Conservation (phyloP, 495 filamentous ascomycete genomes). For the Bathelium albidoporum region DNA sequence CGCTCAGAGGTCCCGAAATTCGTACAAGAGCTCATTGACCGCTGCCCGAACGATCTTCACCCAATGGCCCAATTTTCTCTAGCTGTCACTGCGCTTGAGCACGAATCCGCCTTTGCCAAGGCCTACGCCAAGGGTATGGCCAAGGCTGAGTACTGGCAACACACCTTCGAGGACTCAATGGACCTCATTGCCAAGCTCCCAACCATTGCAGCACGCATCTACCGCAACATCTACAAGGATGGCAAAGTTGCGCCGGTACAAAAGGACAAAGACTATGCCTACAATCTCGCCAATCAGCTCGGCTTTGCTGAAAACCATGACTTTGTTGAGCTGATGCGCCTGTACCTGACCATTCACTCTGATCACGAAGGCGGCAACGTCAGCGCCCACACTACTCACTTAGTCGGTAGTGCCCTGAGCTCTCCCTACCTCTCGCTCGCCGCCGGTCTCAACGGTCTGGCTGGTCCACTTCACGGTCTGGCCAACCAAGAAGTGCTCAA, state of each 20-base stretch:
- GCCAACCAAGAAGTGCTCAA: slow-evolving; percentile 99
- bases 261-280: slow-evolving; percentile 97
- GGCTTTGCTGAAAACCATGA: slow-evolving; percentile 91
- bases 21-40: slow-evolving; percentile 97
- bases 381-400: slow-evolving; percentile 93
- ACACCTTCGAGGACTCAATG: slow-evolving; percentile 99
- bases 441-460: slow-evolving; percentile 93
- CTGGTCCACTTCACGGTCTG: slow-evolving; percentile 94
- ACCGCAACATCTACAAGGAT: slow-evolving; percentile 99
- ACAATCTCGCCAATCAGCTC: slow-evolving; percentile 98
- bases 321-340: slow-evolving; percentile 94
- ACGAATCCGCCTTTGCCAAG: slow-evolving; percentile 93
- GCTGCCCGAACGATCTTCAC: slow-evolving; percentile 95
- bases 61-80: slow-evolving; percentile 99
- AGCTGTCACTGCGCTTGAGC: slow-evolving; percentile 94
- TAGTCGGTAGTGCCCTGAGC: slow-evolving; percentile 93
- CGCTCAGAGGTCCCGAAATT: slow-evolving; percentile 93
- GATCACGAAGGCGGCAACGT: slow-evolving; percentile 98
- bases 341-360: slow-evolving; percentile 98
- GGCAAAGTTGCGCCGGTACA: slow-evolving; percentile 92
- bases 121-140: slow-evolving; percentile 97
- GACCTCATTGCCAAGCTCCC: slow-evolving; percentile 99
- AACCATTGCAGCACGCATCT: slow-evolving; percentile 94
- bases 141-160: slow-evolving; percentile 98
- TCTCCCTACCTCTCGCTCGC: slow-evolving; percentile 93